phyloP scores from a whole-genome alignment of 768 basidiomycete genomes.

The Podaxis sp. region DNA sequence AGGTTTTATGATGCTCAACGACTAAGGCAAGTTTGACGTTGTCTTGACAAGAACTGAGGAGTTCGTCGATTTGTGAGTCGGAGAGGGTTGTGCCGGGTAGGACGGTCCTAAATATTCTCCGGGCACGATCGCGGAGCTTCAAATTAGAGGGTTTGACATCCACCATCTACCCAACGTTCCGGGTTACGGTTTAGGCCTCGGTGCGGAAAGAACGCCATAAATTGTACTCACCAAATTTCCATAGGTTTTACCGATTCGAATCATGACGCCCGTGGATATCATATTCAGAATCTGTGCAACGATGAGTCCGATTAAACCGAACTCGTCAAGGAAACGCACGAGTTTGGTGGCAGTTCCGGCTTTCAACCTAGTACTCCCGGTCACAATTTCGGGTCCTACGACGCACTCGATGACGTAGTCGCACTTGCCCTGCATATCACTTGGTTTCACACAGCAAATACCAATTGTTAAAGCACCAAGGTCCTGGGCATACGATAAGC shows the following conservation, averaged over 20 bases:
- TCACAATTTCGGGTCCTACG: slow-evolving; percentile 32
- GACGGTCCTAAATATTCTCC: slow-evolving; percentile 30
- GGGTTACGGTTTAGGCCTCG: not conserved
- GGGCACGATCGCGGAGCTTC: slow-evolving; percentile 31
- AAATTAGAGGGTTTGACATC: slow-evolving; percentile 31
- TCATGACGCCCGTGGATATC: slow-evolving; percentile 35
- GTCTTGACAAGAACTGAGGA: slow-evolving; percentile 28
- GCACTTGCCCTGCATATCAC: slow-evolving; percentile 26
- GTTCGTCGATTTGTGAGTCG: slow-evolving; percentile 28
- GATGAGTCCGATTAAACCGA: not conserved
- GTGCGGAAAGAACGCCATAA: not conserved
- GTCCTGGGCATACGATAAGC: slow-evolving; percentile 24
- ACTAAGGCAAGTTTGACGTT: slow-evolving; percentile 34
- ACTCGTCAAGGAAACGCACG: slow-evolving; percentile 19
- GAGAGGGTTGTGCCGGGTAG: slow-evolving; percentile 20
- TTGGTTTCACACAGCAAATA: slow-evolving; percentile 28
- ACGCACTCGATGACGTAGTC: slow-evolving; percentile 29
- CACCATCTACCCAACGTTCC: slow-evolving; percentile 28
- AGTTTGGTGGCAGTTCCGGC: slow-evolving; percentile 38
- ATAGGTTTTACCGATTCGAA: slow-evolving; percentile 34
- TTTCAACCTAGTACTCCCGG: slow-evolving; percentile 36
- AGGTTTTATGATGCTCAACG: slow-evolving; percentile 23
- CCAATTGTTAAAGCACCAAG: slow-evolving; percentile 30
- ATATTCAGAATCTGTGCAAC: slow-evolving; percentile 32
- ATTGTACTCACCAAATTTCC: slow-evolving; percentile 30